Evolutionary conservation across 768 basidiomycete genomes (phyloP).

Genomic region (Phanerochaete sordida): DNA sequence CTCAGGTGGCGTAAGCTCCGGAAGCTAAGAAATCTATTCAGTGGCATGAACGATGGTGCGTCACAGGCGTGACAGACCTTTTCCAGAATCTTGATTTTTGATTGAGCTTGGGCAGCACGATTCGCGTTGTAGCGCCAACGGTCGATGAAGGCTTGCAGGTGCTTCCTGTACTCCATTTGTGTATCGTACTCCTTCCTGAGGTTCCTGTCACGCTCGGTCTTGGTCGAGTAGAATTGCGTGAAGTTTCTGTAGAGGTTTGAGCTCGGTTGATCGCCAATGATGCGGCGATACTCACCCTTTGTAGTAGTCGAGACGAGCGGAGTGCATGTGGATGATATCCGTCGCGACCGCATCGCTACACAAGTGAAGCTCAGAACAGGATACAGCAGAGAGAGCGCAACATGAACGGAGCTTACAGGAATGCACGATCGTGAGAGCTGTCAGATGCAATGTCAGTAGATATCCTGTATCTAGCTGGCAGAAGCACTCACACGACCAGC

Average conservation of each 20-base stretch:
- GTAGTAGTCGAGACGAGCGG: slow-evolving; percentile 91
- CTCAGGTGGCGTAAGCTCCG: slow-evolving; percentile 90
- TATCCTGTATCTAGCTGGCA: background rate
- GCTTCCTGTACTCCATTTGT: slow-evolving; percentile 92
- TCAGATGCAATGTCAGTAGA: background rate
- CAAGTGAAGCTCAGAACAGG: background rate
- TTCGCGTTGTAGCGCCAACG: slow-evolving; percentile 98
- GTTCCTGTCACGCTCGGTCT: slow-evolving; percentile 90
- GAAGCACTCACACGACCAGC: slow-evolving; percentile 76
- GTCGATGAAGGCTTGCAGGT: slow-evolving; percentile 97
- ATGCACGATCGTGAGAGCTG: slow-evolving; percentile 96
- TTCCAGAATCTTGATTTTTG: slow-evolving; percentile 67
- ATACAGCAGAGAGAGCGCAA: no score
- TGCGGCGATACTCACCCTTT: slow-evolving; percentile 63
- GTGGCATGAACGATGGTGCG: background rate
- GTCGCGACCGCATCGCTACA: slow-evolving; percentile 90
- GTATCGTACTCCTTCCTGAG: slow-evolving; percentile 93
- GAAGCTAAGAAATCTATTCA: slow-evolving; percentile 50
- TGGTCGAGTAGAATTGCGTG: slow-evolving; percentile 97
- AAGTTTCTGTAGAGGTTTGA: slow-evolving; percentile 83
- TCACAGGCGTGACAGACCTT: slow-evolving; percentile 42
- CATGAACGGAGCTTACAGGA: slow-evolving; percentile 78
- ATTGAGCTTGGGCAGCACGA: slow-evolving; percentile 52
- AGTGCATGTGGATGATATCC: slow-evolving; percentile 97
- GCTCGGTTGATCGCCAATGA: background rate